Evolutionary conservation across 208 protist genomes (phyloP), one percentile per base, ranked within the genome.

Genomic region (Eutreptiella sp.): DNA sequence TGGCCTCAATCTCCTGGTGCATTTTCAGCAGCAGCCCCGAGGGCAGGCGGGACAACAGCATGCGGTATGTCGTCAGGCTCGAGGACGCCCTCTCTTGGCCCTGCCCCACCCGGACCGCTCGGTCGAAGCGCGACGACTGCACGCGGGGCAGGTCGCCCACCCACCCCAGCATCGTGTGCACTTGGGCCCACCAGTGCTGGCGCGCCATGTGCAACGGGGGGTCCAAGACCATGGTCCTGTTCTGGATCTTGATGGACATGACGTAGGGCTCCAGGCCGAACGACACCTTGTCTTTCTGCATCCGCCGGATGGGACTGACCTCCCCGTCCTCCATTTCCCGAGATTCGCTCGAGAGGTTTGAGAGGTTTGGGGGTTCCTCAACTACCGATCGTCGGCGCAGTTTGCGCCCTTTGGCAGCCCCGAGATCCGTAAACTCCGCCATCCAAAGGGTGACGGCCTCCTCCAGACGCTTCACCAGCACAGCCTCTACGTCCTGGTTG

Each of bases 161-260:
- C 16, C 64, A 21, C 4, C 28, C 53, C 14, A 79, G 36, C 5
- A 62, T 39, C 1, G 38, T 29, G n/a, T 38, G 33, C 11, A 80
- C 47, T 16, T 67, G 43, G 23, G 34, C 35, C 42, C 73, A 54
- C 43, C 46, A 73, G n/a, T 19, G 33, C 27, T 66, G 26, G 11
- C 75, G 43, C 4, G 80, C 79, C 41, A 62, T 38, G 43, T 90
- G 74, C 5, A 90, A 35, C 14, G 83, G 81, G 46, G 84, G 84
- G 16, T 85, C 68, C 27, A 88, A 24, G 36, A 29, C 42, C 45
- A 88, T 66, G 4, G 75, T 48, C 46, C 81, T 65, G 45, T 89
- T 83, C 32, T 65, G 47, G 39, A 90, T 75, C 23, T 69, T 60
- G 21, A 90, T 72, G 50, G 87, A 79, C 45, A 81, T 76, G 11